A percentile compares a stretch with the other conserved stretches of the same genome.
Conservation (phyloP, 1,284 basidiomycete species). For the Apiotrichum gamsii region DNA sequence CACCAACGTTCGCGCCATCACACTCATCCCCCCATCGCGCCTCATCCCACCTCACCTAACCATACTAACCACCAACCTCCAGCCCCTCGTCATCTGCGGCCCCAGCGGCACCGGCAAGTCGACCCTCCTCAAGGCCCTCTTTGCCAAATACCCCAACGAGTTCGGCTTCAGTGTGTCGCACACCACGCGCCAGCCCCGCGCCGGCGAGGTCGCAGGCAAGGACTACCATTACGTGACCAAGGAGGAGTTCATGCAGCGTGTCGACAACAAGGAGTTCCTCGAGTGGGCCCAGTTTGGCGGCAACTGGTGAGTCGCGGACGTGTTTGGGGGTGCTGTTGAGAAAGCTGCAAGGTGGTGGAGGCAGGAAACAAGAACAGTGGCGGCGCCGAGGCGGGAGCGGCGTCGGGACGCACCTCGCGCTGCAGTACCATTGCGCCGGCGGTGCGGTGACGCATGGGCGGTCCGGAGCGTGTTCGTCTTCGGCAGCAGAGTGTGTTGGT, state of each 20-base stretch:
- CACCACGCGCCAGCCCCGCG: slow-evolving; percentile 80
- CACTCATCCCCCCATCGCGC: not conserved
- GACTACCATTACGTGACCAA: slow-evolving; percentile 56
- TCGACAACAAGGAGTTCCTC: slow-evolving; percentile 54
- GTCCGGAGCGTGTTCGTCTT: too few relatives aligned
- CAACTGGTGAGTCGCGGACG: slow-evolving; percentile 60
- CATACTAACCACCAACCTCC: not conserved
- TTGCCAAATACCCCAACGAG: slow-evolving; percentile 70
- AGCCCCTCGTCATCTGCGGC: slow-evolving; percentile 70
- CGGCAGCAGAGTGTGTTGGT: too few relatives aligned
- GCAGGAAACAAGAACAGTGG: too few relatives aligned
- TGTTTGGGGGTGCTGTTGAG: not conserved
- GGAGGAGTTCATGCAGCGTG: slow-evolving; percentile 51
- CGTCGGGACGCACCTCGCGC: too few relatives aligned
- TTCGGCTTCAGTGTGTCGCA: slow-evolving; percentile 96
- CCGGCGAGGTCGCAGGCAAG: slow-evolving; percentile 71
- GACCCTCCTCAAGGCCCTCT: slow-evolving; percentile 79
- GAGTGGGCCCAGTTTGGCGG: slow-evolving; percentile 74
- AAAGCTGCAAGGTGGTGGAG: too few relatives aligned
- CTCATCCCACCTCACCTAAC: not conserved
- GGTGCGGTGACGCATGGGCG: too few relatives aligned
- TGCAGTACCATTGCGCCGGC: too few relatives aligned
- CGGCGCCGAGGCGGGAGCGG: not conserved
- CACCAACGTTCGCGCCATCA: not conserved
- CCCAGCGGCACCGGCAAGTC: slow-evolving; percentile 93